Conservation (phyloP, 306 rosid species). For the Lathyrus sativus region DNA sequence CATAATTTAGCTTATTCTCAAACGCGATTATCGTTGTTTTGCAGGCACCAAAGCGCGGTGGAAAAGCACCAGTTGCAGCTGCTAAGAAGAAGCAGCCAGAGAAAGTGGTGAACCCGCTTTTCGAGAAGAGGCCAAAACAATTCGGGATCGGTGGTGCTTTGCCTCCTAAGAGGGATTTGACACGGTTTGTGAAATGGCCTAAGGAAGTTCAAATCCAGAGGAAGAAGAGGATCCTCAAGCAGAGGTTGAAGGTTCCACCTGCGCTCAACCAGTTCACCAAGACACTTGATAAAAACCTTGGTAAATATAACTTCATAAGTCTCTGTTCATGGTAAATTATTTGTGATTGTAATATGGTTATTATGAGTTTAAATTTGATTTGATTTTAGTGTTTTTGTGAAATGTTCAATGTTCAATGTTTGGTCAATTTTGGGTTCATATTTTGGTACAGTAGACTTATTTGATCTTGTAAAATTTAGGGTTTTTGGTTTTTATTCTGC, state of each 20-base stretch:
- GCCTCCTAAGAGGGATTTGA: constrained; percentile 81
- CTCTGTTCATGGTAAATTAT: no score
- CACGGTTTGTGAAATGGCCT: constrained; percentile 83
- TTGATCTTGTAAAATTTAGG: no score
- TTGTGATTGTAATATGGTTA: neutral
- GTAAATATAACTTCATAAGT: constrained; percentile 26
- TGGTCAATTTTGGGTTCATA: no score
- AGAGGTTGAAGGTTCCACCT: constrained; percentile 81
- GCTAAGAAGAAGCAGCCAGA: constrained; percentile 45
- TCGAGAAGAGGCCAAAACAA: constrained; percentile 84
- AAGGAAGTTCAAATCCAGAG: constrained; percentile 71
- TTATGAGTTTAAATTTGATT: neutral
- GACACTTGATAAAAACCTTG: constrained; percentile 77
- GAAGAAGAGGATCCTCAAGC: constrained; percentile 79
- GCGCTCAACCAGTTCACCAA: constrained; percentile 81
- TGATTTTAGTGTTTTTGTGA: neutral
- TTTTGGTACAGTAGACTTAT: no score
- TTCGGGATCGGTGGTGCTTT: constrained; percentile 82
- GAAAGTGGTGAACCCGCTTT: constrained; percentile 68
- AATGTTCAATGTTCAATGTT: neutral
- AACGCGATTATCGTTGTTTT: neutral
- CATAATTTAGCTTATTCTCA: neutral
- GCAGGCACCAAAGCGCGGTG: constrained; percentile 39
- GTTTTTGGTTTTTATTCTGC: no score
- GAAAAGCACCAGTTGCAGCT: constrained; percentile 25